Evolutionary conservation across 495 filamentous ascomycete genomes (phyloP), one percentile per base, ranked within the genome.

Genomic region (Elaphomyces granulatus): DNA sequence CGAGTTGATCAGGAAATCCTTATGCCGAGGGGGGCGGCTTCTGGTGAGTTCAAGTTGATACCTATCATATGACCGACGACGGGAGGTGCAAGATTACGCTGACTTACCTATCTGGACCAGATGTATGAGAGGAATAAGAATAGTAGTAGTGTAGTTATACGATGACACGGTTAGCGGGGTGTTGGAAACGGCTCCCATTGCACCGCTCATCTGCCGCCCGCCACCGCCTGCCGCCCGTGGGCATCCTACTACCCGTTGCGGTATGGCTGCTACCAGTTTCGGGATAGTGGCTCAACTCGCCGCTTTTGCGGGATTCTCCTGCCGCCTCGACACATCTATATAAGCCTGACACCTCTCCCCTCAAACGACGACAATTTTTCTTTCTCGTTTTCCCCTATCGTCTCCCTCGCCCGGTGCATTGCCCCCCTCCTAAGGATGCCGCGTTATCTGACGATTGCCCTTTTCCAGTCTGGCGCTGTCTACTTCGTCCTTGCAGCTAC

Each of bases 141-240:
- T n/a, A n/a, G n/a, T n/a, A n/a, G n/a, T n/a, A n/a, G n/a, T n/a
- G n/a, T n/a, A n/a, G n/a, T n/a, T n/a, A n/a, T n/a, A n/a, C n/a
- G n/a, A n/a, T n/a, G n/a, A n/a, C n/a, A n/a, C n/a, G n/a, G n/a
- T n/a, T 41, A 41, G 45, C 45, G 37, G 45, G 41, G 32, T 32
- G 45, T 41, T 37, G n/a, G 32, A 48, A 44, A 44, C 37, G 20
- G 45, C 40, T 23, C 41, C 37, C 26, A 45, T 45, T 45, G 43
- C 15, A 41, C 43, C 37, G 43, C 19, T 32, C 19, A 2, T 32
- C 43, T 45, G 43, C 43, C 43, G 32, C 15, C 15, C 17, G 3
- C 20, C 32, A 47, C 45, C 45, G 45, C 45, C 40, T 47, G 36
- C 45, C 35, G 10, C 15, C 12, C 20, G 20, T 18, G 31, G 32